Base-by-base conservation (phyloP, 2,329 filamentous ascomycete species). In the Botrytis elliptica region DNA sequence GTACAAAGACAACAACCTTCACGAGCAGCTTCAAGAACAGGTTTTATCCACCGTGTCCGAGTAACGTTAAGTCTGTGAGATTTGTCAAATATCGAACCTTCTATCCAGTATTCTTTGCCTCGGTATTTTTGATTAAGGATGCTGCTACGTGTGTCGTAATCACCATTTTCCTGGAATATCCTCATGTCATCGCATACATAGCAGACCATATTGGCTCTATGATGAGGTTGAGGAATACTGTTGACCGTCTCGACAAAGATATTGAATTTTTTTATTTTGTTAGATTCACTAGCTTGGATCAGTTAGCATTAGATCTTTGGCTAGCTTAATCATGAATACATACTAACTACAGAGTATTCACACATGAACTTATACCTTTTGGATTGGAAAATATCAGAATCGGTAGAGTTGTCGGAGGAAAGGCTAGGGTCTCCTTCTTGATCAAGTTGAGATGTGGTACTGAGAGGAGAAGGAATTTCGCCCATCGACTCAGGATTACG, bases 271-370 rank as follows among this genome's bases (percentile, higher is more conserved):
- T n/a, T 5, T 0, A 52, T 14, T n/a, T 14, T 0, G 25, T 52
- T 0, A 3, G 25, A n/a, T n/a, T 52, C 4, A 25, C 46, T 52
- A 14, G 22, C 49, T 52, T 52, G 25, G 25, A n/a, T 52, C 9
- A 46, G 3, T 46, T 8, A 49, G 44, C 44, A 52, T 52, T 25
- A n/a, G 4, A 22, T n/a, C 1, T n/a, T 29, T 55, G 52, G n/a
- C n/a, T 55, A 55, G 5, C 3, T 55, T 16, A 4, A 55, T 55
- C 12, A 29, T 57, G 6, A 18, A 57, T 18, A 29, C 14, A 7
- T 18, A 57, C 14, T 9, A 33, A 3, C 2, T 29, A 1, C 2
- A 33, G 1, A 8, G 29, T 1, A 0, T 29, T 18, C 16, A 57
- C 52, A 57, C 14, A 33, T 29, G 3, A 29, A 57, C 16, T 18